Base-by-base conservation (phyloP, 2,329 filamentous ascomycete genomes). In the Cadophora gregata region DNA sequence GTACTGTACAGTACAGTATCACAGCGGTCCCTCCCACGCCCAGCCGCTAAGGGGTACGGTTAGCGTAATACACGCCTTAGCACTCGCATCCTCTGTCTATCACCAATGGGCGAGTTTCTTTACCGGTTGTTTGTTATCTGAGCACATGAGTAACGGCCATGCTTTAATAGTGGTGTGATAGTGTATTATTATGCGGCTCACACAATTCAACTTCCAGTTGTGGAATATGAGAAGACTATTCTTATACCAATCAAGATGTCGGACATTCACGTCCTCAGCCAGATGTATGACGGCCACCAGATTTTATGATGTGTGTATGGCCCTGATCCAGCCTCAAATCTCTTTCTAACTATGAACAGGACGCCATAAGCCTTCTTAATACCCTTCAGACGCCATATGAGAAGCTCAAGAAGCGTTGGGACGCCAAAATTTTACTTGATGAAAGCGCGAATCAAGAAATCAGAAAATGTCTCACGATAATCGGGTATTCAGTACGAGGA, bases 341-440 rank as follows among this genome's bases (percentile, higher is more conserved):
- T 21, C 0, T 48, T 55, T 62, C 38, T 67, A 29, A 67, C n/a
- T 21, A 8, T 14, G 36, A 10, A 12, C 29, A 97, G 93, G 93
- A 96, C 78, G 96, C 95, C 58, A 89, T 98, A 70, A 83, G 88
- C 72, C 88, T 91, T 47, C 86, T 98, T 76, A 98, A 98, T 79
- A 91, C 92, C 53, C 88, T 98, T 60, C 96, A 99, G 79, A 93
- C 92, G 50, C 96, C 97, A 62, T 95, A 90, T 77, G 87, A 90
- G 59, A 86, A 93, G 61, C 86, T 97, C 21, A 89, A 97, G 77
- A 88, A 90, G 60, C 89, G 96, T 61, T 86, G 88, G 63, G 92
- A 92, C 77, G 90, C 90, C 21, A 91, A 93, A 24, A 82, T 88
- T 69, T 86, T 84, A 31, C 88, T 92, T 74, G 91, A 96, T 78